Evolutionary conservation across 768 basidiomycete species (phyloP).

Genomic region (Myochromella boudieri): DNA sequence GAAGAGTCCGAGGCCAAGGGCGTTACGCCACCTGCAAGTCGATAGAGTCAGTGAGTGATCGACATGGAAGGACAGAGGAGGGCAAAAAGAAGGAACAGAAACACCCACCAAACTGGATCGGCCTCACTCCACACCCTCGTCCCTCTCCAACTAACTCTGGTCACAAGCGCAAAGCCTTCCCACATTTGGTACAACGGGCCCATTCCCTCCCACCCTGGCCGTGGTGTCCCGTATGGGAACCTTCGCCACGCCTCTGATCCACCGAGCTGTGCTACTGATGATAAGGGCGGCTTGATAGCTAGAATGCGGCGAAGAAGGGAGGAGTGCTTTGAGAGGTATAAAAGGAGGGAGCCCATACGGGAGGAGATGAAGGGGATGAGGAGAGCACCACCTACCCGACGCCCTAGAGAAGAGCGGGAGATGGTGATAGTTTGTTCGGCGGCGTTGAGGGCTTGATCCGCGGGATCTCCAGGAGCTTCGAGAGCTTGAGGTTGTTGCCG

Average conservation of each 20-base stretch:
- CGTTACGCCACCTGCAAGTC: constrained; percentile 59
- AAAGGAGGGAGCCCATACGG: constrained; percentile 61
- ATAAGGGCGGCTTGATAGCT: constrained; percentile 28
- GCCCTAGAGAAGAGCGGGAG: constrained; percentile 60
- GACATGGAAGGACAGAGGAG: too few relatives aligned
- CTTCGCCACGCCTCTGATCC: constrained; percentile 13
- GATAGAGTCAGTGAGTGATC: background rate
- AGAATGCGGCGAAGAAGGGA: constrained; percentile 38
- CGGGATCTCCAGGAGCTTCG: background rate
- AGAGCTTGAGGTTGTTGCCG: constrained; percentile 25
- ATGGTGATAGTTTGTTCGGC: constrained; percentile 61
- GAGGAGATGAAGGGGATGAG: constrained; percentile 66
- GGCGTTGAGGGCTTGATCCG: constrained; percentile 41
- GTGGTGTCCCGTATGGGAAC: constrained; percentile 8
- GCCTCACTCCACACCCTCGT: constrained; percentile 62
- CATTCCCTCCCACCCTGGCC: constrained; percentile 20
- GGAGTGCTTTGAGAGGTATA: constrained; percentile 50
- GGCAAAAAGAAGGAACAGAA: constrained; percentile 3
- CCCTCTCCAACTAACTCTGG: constrained; percentile 53
- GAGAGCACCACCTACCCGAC: constrained; percentile 68
- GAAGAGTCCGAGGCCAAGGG: constrained; percentile 67
- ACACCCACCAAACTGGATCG: constrained; percentile 69
- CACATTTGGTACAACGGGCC: constrained; percentile 26
- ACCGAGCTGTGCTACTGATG: constrained; percentile 10
- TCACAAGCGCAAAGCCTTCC: constrained; percentile 32